Base-by-base conservation (phyloP, 169 alveolate genomes). In the Plasmodium yoelii region DNA sequence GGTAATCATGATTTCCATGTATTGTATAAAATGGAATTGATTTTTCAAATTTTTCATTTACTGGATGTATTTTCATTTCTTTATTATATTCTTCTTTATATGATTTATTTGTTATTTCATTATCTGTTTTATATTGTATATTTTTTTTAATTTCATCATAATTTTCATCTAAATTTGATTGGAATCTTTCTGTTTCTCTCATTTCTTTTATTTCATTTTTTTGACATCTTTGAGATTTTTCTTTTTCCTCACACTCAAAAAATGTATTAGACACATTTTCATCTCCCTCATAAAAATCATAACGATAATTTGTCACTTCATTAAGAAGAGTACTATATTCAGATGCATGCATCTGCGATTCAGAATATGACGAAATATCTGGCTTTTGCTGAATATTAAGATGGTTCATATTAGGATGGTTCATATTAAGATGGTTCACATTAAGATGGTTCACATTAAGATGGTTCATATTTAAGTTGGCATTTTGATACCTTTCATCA, bases 1-100 rank as follows among this genome's bases (percentile, higher is more conserved):
- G 94, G 51, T 92, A 92, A 57, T 92, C 94, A 80, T 92, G 94
- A 42, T 92, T 92, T 13, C 94, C 94, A 56, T 92, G 94, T 69
- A 91, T 90, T 88, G 94, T 88, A 46, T 34, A 80, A 46, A 80
- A 56, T 1, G 90, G 90, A 12, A 80, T 80, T 5, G 59, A 26
- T 51, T 59, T 80, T 67, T 80, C 82, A 28, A 65, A 59, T 12
- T 67, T 80, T 18, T 53, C 73, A 18, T 28, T 64, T 19, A 80
- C 64, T 39, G 90, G 12, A 15, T 61, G 42, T 24, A 55, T 53
- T 26, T 49, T 67, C 10, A 49, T 15, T 5, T 18, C 42, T 6
- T 12, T 49, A 1, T 39, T 15, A n/a, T 15, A n/a, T 65, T 65
- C 73, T 6, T 42, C 39, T 39, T 42, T 65, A 65, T 28, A 19